These are phyloP conservation scores for Cyclotella cryptica DNA, from an alignment of 108 stramenopile genomes.

Conservation along the genomic window DNA sequence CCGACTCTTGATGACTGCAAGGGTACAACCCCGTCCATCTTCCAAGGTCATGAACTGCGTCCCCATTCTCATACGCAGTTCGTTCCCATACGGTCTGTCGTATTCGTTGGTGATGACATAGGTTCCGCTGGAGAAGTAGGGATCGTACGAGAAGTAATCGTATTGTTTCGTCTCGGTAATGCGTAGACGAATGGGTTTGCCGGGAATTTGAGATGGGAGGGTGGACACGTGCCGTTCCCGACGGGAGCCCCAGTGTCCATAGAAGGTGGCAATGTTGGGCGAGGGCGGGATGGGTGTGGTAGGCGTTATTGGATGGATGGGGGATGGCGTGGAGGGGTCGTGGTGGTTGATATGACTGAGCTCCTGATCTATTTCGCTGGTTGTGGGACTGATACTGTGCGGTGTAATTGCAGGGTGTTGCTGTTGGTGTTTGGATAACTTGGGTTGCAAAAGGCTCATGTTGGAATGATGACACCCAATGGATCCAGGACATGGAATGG, in stretches of 20 bases:
- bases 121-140: conserved; percentile 40
- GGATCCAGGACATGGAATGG: too few relatives aligned
- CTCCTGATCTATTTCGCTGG: neutral
- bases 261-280: conserved; percentile 35
- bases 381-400: neutral
- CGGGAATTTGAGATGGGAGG: conserved; percentile 22
- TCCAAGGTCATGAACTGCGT: conserved; percentile 42
- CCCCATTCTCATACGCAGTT: conserved; percentile 29
- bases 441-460: too few relatives aligned
- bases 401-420: too few relatives aligned
- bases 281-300: neutral
- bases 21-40: conserved; percentile 30
- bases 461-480: too few relatives aligned
- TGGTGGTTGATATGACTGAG: neutral
- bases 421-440: too few relatives aligned
- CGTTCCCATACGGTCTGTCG: conserved; percentile 43
- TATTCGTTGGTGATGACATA: conserved; percentile 23
- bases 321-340: neutral
- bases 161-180: conserved; percentile 16
- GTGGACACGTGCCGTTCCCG: conserved; percentile 43
- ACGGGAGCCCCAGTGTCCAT: conserved; percentile 8
- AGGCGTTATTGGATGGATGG: neutral
- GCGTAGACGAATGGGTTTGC: conserved; percentile 33
- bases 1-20: conserved; percentile 41
- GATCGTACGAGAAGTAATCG: conserved; percentile 47